Base-by-base conservation (phyloP, 768 basidiomycete species). In the Cantharellus cinnabarinus region DNA sequence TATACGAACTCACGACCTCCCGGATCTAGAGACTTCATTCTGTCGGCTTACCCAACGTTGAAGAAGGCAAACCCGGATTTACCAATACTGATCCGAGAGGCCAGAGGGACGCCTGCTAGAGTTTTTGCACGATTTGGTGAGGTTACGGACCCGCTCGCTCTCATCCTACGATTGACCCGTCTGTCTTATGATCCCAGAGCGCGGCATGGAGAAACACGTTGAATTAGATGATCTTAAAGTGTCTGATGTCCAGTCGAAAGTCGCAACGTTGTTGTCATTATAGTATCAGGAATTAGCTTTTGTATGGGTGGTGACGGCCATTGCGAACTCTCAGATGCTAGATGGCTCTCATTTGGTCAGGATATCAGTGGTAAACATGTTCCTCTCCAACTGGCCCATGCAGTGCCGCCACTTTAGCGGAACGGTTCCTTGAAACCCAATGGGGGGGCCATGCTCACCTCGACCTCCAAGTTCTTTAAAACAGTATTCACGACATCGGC, bases 11-110 rank as follows among this genome's bases (percentile, higher is more conserved):
- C 38, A 57, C 10, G 40, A 39, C 42, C 52, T 54, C 14, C 10
- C 38, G 52, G 7, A 54, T 54, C 37, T 68, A 89, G 89, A 64
- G 80, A 88, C 71, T 90, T 89, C 71, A 78, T 90, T 66, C 69
- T 80, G 50, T 76, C 84, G 37, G 77, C 80, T 63, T 89, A 89
- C 67, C 79, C 83, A 3, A 64, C 74, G 57, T 78, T 89, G 66
- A 89, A 89, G 72, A 76, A 85, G 68, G 72, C 83, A 69, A 90
- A 90, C 67, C 88, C 87, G 42, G 82, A 90, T 71, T 72, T 90
- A n/a, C 88, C 86, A 15, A 76, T 88, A 42, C 69, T 89, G 65
- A 84, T 89, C 65, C 77, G 88, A 65, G 84, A 88, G 71, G 88
- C 85, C 14, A 73, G 72, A 58, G 84, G 81, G 42, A 87, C 85